Evolutionary conservation across 2,329 filamentous ascomycete genomes (phyloP).

Genomic region (Fusarium bulbicola): DNA sequence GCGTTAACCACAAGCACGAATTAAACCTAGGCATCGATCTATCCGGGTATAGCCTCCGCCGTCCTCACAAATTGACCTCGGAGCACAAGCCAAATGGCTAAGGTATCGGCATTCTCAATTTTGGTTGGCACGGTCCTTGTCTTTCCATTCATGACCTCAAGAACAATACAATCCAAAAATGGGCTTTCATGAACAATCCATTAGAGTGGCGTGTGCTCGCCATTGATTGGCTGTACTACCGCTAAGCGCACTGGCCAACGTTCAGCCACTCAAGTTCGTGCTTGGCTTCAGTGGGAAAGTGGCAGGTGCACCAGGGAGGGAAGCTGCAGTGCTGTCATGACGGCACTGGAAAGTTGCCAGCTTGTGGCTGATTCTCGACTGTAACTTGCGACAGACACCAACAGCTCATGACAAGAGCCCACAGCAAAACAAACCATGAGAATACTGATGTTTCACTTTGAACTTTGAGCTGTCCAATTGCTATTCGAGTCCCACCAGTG

Average conservation of each 20-base stretch:
- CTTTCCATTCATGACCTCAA: conserved; percentile 23
- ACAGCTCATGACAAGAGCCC: conserved; percentile 20
- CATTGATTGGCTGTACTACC: conserved; percentile 36
- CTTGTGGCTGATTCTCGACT: conserved; percentile 34
- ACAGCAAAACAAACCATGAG: conserved; percentile 1
- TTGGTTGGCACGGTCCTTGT: conserved; percentile 14
- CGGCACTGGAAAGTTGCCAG: conserved; percentile 37
- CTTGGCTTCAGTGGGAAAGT: neutral
- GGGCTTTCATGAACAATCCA: neutral
- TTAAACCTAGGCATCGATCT: neutral
- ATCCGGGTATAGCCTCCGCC: conserved; percentile 4
- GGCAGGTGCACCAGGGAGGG: conserved; percentile 3
- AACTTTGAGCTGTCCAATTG: neutral
- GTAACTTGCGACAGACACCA: conserved; percentile 31
- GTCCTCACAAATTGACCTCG: neutral
- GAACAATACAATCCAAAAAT: conserved; percentile 31
- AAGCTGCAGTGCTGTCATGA: conserved; percentile 29
- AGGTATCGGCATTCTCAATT: conserved; percentile 1
- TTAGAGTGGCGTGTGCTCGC: conserved; percentile 15
- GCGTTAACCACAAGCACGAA: neutral
- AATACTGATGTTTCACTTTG: neutral
- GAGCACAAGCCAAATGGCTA: conserved; percentile 4
- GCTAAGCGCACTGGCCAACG: conserved; percentile 29
- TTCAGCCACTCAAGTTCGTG: conserved; percentile 10
- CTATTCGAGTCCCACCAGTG: neutral